Conservation (phyloP, 1,139 yeast genomes). For the Debaryomycetaceae sp. region DNA sequence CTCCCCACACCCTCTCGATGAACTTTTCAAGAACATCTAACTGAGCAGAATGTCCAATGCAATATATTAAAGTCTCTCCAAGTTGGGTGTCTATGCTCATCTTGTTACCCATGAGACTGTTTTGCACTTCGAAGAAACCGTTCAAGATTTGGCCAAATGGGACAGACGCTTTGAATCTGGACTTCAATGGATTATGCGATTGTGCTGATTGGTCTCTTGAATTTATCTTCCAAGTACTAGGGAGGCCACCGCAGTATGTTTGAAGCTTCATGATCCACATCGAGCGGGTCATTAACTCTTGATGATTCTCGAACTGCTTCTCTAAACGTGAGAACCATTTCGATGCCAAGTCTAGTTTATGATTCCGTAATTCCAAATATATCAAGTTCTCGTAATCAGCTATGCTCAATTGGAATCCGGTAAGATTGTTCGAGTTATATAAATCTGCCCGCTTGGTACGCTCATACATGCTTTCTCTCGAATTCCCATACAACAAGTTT, state of each 20-base stretch:
- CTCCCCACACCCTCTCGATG: slow-evolving; percentile 32
- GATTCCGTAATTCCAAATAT: slow-evolving; percentile 29
- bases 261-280: slow-evolving; percentile 37
- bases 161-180: slow-evolving; percentile 14
- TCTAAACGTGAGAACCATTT: slow-evolving; percentile 39
- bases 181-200: slow-evolving; percentile 16
- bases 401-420: slow-evolving; percentile 20
- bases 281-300: slow-evolving; percentile 21
- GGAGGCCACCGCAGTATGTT: slow-evolving; percentile 32
- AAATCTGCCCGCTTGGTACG: slow-evolving; percentile 15
- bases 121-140: slow-evolving; percentile 17
- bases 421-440: slow-evolving; percentile 13
- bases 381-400: slow-evolving; percentile 41
- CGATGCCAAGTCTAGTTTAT: slow-evolving; percentile 37
- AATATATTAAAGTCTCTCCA: slow-evolving; percentile 25
- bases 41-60: slow-evolving; percentile 31
- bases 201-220: slow-evolving; percentile 18
- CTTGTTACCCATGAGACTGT: slow-evolving; percentile 7
- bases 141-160: slow-evolving; percentile 21
- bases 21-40: slow-evolving; percentile 22
- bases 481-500: slow-evolving; percentile 20
- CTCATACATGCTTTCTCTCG: slow-evolving; percentile 20
- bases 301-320: slow-evolving; percentile 14
- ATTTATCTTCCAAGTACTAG: slow-evolving; percentile 27
- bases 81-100: slow-evolving; percentile 20